Conservation (phyloP, 805 yeast species). For the Wickerhamomyces sydowiorum region DNA sequence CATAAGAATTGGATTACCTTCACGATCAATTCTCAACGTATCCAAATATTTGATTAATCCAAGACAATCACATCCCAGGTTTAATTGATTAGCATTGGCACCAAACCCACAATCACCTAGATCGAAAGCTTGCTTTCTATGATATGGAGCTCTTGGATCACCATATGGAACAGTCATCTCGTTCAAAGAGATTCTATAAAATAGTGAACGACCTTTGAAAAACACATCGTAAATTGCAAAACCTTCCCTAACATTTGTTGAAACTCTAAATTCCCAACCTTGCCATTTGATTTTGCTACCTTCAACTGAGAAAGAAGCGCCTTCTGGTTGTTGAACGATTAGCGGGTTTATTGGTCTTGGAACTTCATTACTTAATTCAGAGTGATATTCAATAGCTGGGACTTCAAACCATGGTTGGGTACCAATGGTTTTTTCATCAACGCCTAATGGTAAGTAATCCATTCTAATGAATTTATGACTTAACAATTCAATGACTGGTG, state of each 20-base stretch:
- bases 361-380: constrained; percentile 55
- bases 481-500: constrained; percentile 65
- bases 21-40: constrained; percentile 46
- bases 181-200: constrained; percentile 66
- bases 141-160: constrained; percentile 78
- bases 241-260: constrained; percentile 73
- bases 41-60: constrained; percentile 75
- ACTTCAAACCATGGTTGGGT: constrained; percentile 59
- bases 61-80: constrained; percentile 76
- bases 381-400: constrained; percentile 65
- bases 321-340: constrained; percentile 70
- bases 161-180: constrained; percentile 91
- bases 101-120: constrained; percentile 86
- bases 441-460: constrained; percentile 70
- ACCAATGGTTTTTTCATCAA: constrained; percentile 47
- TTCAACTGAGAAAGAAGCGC: constrained; percentile 59
- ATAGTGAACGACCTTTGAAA: constrained; percentile 71
- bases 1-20: constrained; percentile 56
- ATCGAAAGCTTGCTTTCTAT: constrained; percentile 83
- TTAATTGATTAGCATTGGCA: constrained; percentile 59
- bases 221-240: constrained; percentile 65
- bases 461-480: constrained; percentile 60
- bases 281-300: constrained; percentile 70
- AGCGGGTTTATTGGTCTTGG: constrained; percentile 64
- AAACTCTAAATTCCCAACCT: constrained; percentile 75